Base-by-base conservation (phyloP, 75 land plant genomes). In the Picea glauca region DNA sequence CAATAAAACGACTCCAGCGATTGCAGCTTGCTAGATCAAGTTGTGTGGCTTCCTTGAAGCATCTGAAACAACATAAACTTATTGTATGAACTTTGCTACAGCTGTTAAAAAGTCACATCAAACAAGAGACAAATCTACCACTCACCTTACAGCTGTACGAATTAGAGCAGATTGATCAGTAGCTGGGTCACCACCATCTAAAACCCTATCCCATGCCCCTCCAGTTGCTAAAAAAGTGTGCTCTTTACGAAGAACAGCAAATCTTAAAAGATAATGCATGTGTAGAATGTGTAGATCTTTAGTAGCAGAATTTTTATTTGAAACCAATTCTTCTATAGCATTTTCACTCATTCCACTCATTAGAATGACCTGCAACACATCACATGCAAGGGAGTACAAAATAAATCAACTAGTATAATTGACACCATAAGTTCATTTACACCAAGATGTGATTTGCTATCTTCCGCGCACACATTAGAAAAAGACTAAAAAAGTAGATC, bases 171-270 rank as follows among this genome's bases (percentile, higher is more conserved):
- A 68, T 14, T 88, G 91, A 79, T 90, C 93, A 79, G 67, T 80
- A 32, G 91, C 80, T 60, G 96, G 99, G 81, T 98, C 89, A 4
- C 90, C 90, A 58, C 99, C 99, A 90, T 98, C 98, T 20, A 90
- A 72, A 62, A 74, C 80, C 73, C 76, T 67, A 67, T 89, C 81
- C 94, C 94, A 98, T 21, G 81, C 81, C 18, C 95, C 98, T 66
- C 98, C 96, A 87, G 90, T 87, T 78, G 90, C 87, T 76, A 86
- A 83, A 56, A 96, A 92, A 38, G 91, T 81, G 43, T 82, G 91
- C 32, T 98, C 95, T 67, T 89, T 98, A 56, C 87, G 87, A 54
- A 95, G 85, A 81, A 97, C 76, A 63, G 92, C 95, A 93, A 98
- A 98, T 83, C 88, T 88, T 40, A 98, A 84, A 54, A 91, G 68